Evolutionary conservation across 2,329 filamentous ascomycete genomes (phyloP).

Genomic region (Didymella pomorum): DNA sequence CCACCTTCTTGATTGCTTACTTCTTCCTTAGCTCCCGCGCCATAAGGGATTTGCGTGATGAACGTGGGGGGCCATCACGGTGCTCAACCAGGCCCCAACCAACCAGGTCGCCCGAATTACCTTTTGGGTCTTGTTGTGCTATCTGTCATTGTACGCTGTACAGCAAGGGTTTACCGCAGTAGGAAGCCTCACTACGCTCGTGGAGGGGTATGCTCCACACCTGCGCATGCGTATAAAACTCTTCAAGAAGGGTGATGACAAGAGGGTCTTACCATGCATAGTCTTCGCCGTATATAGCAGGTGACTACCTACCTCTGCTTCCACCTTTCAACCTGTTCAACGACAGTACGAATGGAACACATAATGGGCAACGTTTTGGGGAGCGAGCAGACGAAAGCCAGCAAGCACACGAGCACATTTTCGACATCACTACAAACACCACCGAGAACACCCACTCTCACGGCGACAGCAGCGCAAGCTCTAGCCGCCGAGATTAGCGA

Average conservation of each 20-base stretch:
- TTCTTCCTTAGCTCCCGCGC: neutral
- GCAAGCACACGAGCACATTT: neutral
- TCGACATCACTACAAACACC: constrained; percentile 26
- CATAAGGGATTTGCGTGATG: constrained; percentile 3
- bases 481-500: constrained; percentile 32
- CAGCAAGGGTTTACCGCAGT: constrained; percentile 1
- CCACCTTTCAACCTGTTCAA: neutral
- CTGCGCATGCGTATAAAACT: constrained; percentile 10
- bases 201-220: neutral
- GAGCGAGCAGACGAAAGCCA: neutral
- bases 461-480: constrained; percentile 26
- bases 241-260: neutral
- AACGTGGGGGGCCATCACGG: constrained; percentile 17
- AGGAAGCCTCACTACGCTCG: constrained; percentile 2
- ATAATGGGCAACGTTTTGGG: constrained; percentile 5
- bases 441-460: constrained; percentile 34
- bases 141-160: constrained; percentile 2
- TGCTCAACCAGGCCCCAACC: constrained; percentile 3
- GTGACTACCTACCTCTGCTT: no score
- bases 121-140: neutral
- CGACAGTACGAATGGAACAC: neutral
- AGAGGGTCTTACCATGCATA: neutral
- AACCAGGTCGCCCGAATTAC: constrained; percentile 2
- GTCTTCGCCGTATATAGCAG: no score
- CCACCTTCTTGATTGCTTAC: constrained; percentile 8